These are phyloP conservation scores for Tolypocladium tundrense DNA, from an alignment of 2,329 filamentous ascomycete species.

Conservation along the genomic window DNA sequence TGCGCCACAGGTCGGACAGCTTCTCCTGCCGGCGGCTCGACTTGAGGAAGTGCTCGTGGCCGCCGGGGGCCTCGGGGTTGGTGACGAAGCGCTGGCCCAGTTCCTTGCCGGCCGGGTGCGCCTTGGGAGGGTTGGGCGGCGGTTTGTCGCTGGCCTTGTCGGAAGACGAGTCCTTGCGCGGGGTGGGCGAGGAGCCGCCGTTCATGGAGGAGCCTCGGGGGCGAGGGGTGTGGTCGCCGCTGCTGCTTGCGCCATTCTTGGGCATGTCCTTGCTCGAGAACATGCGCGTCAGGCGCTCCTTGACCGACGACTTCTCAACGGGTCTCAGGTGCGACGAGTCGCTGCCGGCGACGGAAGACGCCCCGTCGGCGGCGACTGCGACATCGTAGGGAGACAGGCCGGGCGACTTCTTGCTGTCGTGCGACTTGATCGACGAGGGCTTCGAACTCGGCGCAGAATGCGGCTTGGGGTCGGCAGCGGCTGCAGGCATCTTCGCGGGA, in stretches of 20 bases:
- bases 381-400: conserved; percentile 29
- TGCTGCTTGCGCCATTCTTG: conserved; percentile 20
- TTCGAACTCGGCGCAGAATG: conserved; percentile 36
- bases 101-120: conserved; percentile 19
- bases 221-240: conserved; percentile 21
- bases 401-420: conserved; percentile 32
- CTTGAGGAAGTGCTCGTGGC: conserved; percentile 81
- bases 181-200: conserved; percentile 23
- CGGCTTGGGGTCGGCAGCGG: conserved; percentile 21
- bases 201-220: conserved; percentile 24
- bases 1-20: conserved; percentile 81
- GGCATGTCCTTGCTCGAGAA: conserved; percentile 48
- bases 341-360: conserved; percentile 10
- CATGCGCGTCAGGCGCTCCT: conserved; percentile 55
- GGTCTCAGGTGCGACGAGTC: conserved; percentile 19
- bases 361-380: conserved; percentile 15
- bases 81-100: conserved; percentile 40
- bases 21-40: conserved; percentile 91
- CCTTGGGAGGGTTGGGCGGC: conserved; percentile 17
- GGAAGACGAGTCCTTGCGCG: conserved; percentile 31
- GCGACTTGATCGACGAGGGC: conserved; percentile 38
- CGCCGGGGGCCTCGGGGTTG: conserved; percentile 46
- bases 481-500: conserved; percentile 20
- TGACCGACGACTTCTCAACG: conserved; percentile 50
- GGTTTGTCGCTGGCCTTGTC: conserved; percentile 15